Base-by-base conservation (phyloP, 2,329 filamentous ascomycete genomes). In the Lojkania enalia region DNA sequence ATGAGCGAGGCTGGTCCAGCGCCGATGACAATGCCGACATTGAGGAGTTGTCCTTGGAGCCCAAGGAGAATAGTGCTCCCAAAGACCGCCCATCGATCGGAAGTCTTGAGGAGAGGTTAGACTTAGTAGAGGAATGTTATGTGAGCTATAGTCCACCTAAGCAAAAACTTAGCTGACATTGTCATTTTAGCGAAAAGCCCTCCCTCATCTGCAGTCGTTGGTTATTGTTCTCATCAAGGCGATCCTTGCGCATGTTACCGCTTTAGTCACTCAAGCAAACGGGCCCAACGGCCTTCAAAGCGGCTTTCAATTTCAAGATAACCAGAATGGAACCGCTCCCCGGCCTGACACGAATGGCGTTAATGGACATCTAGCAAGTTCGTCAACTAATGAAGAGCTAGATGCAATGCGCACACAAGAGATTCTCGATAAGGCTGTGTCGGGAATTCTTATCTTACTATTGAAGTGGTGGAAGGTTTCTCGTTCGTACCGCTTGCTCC, bases 401-500 rank as follows among this genome's bases (percentile, higher is more conserved):
- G 91, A 97, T 67, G 84, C 85, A 30, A 80, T 88, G 42, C 81
- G 95, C 38, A 85, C 83, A 13, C 83, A 92, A 44, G 94, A 99
- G 69, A 91, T 99, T 39, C 87, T 87, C 11, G 84, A 86, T 19
- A 97, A 97, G 70, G 92, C 92, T 0, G 86, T 96, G 16, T 94
- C 90, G n/a, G 91, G 88, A 1, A 87, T 90, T 43, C 73, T 99
- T 20, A 74, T 99, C 20, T 75, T 96, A n/a, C 72, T 97, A 33
- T 67, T 97, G 49, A 99, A 97, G 71, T 99, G 94, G 94, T 86
- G 97, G 60, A 95, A 96, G 67, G 77, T 95, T 42, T 96, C 90
- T 46, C 94, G 90, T 95, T 76, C 76, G 88, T 76, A 23, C 20
- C 35, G 3, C 21, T 5, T 20, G 18, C 5, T 9, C 12, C 5